Evolutionary conservation across 1,139 yeast genomes (phyloP).

Genomic region (Eremothecium sinecaudum): DNA sequence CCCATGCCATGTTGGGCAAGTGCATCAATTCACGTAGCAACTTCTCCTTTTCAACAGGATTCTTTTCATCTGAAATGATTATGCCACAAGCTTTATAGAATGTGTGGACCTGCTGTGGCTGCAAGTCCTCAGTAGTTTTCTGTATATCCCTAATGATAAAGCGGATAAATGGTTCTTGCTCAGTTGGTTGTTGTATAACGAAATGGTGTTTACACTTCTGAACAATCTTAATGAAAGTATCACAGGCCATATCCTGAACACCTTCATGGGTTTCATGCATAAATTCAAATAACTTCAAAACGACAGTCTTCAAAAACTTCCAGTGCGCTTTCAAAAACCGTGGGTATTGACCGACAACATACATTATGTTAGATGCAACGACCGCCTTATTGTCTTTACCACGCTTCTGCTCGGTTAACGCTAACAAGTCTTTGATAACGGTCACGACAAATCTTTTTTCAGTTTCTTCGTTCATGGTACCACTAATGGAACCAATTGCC

Average conservation of each 20-base stretch:
- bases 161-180: constrained; percentile 85
- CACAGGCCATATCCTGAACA: constrained; percentile 99
- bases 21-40: constrained; percentile 74
- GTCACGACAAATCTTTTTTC: constrained; percentile 88
- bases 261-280: constrained; percentile 99
- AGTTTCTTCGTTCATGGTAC: constrained; percentile 97
- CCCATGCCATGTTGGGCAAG: constrained; percentile 92
- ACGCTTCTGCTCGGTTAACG: constrained; percentile 88
- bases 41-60: constrained; percentile 56
- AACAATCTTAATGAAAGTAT: constrained; percentile 91
- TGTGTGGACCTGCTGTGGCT: constrained; percentile 96
- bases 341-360: constrained; percentile 98
- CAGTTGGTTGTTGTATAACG: constrained; percentile 78
- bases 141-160: constrained; percentile 80
- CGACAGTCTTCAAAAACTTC: constrained; percentile 93
- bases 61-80: constrained; percentile 77
- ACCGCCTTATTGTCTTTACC: constrained; percentile 98
- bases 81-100: constrained; percentile 97
- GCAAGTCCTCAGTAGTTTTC: constrained; percentile 80
- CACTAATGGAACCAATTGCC: constrained; percentile 99
- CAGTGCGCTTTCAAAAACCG: constrained; percentile 95
- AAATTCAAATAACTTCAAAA: constrained; percentile 88
- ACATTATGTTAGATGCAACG: constrained; percentile 97
- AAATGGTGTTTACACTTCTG: constrained; percentile 92
- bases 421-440: constrained; percentile 83